phyloP scores from a whole-genome alignment of 495 filamentous ascomycete genomes.

The Saxophila tyrrhenica region DNA sequence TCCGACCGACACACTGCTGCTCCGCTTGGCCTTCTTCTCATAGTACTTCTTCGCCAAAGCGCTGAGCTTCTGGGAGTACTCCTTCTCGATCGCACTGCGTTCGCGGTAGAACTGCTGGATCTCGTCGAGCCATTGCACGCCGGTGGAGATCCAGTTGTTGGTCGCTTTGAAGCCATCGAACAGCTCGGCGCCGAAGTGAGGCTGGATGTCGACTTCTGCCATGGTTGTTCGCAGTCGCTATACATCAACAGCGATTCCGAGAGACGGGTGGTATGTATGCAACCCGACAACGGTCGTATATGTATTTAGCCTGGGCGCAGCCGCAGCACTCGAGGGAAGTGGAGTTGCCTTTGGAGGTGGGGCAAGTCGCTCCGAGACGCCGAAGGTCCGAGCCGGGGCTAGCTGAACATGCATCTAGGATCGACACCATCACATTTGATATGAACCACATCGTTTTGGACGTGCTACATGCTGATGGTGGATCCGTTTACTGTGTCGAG shows the following conservation, averaged over 20 bases:
- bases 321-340: too few relatives aligned
- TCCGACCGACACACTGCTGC: conserved; percentile 79
- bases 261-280: background rate
- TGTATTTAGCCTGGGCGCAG: too few relatives aligned
- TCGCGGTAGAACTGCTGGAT: conserved; percentile 96
- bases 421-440: too few relatives aligned
- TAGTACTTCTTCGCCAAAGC: conserved; percentile 87
- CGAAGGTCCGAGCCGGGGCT: too few relatives aligned
- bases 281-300: background rate
- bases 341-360: too few relatives aligned
- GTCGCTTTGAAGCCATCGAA: conserved; percentile 88
- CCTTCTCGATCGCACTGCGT: conserved; percentile 85
- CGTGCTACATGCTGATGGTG: too few relatives aligned
- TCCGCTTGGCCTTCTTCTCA: conserved; percentile 90
- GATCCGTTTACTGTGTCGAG: too few relatives aligned
- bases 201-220: conserved; percentile 22
- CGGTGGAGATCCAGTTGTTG: conserved; percentile 79
- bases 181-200: conserved; percentile 24
- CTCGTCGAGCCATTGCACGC: conserved; percentile 91
- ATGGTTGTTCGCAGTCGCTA: conserved; percentile 4
- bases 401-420: too few relatives aligned
- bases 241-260: background rate
- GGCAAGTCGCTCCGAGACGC: too few relatives aligned
- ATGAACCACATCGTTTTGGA: too few relatives aligned
- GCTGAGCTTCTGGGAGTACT: conserved; percentile 80